These are phyloP conservation scores for Aspergillus nomiae DNA, from an alignment of 2,329 filamentous ascomycete species.

Conservation along the genomic window DNA sequence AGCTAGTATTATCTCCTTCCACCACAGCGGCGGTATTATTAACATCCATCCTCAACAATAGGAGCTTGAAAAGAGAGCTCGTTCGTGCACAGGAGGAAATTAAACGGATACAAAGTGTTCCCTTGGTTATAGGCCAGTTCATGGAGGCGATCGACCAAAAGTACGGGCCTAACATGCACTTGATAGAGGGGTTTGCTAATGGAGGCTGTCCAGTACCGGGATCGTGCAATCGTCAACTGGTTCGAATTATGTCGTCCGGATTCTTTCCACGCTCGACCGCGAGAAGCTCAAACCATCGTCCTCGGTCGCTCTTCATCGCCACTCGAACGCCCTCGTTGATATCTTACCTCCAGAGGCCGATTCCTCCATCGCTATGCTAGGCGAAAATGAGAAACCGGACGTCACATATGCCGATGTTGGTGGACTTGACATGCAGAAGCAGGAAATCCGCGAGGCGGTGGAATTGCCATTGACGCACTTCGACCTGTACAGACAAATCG, in stretches of 20 bases:
- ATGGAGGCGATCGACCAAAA: slow-evolving; percentile 99
- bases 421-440: slow-evolving; percentile 99
- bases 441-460: slow-evolving; percentile 97
- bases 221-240: slow-evolving; percentile 98
- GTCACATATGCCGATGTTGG: slow-evolving; percentile 97
- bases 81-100: slow-evolving; percentile 98
- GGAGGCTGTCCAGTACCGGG: slow-evolving; percentile 67
- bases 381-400: slow-evolving; percentile 94
- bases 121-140: slow-evolving; percentile 96
- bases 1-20: slow-evolving; percentile 9
- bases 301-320: slow-evolving; percentile 93
- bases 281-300: slow-evolving; percentile 98
- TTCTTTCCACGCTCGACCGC: slow-evolving; percentile 96
- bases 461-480: slow-evolving; percentile 97
- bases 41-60: slow-evolving; percentile 36
- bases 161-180: slow-evolving; percentile 53
- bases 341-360: slow-evolving; percentile 98
- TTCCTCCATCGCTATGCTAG: slow-evolving; percentile 98
- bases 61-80: slow-evolving; percentile 94
- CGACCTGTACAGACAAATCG: slow-evolving; percentile 98
- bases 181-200: slow-evolving; percentile 13
- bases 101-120: slow-evolving; percentile 98
- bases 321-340: slow-evolving; percentile 97
- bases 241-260: slow-evolving; percentile 98
- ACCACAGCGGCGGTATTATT: slow-evolving; percentile 4